phyloP scores from a whole-genome alignment of 2,329 filamentous ascomycete species.

The Fusarium neocosmosporiellum region DNA sequence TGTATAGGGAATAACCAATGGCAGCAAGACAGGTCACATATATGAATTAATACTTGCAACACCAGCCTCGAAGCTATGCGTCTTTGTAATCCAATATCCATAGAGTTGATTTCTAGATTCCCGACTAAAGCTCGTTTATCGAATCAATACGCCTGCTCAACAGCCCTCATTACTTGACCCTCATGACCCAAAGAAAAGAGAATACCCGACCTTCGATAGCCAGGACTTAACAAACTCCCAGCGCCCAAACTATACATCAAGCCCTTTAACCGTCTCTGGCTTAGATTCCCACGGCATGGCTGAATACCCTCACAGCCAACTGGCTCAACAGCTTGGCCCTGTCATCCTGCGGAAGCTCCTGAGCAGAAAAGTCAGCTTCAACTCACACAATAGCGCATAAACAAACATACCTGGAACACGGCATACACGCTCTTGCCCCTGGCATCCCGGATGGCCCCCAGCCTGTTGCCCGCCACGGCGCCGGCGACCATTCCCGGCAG shows the following conservation, averaged over 20 bases:
- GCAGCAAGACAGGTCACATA: neutral
- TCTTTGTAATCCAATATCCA: neutral
- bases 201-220: neutral
- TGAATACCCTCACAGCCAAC: conserved; percentile 87
- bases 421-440: conserved; percentile 95
- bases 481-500: conserved; percentile 90
- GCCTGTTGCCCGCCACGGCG: conserved; percentile 88
- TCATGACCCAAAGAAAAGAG: neutral
- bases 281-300: conserved; percentile 74
- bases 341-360: conserved; percentile 86
- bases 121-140: neutral
- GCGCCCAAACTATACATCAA: conserved; percentile 22
- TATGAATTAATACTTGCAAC: neutral
- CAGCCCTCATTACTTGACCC: neutral
- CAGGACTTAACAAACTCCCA: conserved; percentile 22
- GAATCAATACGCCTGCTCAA: neutral
- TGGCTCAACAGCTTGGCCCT: conserved; percentile 84
- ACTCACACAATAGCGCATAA: neutral
- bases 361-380: conserved; percentile 18
- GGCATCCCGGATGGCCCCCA: conserved; percentile 90
- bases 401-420: conserved; percentile 74
- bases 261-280: neutral
- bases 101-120: neutral
- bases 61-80: neutral
- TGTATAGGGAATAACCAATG: neutral